Conservation (phyloP, 225 moss, liverwort and hornwort species). For the Pseudoscleropodium purum region DNA sequence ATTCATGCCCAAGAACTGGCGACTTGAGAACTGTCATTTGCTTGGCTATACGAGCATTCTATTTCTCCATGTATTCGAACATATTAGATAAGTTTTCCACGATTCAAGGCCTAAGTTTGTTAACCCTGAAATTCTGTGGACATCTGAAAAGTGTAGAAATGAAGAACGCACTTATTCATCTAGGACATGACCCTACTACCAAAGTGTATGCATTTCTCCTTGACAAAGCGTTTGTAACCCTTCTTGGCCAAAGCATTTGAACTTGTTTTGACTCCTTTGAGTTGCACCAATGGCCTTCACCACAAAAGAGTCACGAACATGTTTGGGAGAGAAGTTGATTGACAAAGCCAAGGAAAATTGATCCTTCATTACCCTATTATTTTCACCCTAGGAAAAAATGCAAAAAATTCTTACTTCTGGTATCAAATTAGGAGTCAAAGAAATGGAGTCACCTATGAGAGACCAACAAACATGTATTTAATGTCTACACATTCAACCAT, state of each 20-base stretch:
- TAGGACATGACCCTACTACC: too few species aligned
- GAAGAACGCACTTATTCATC: too few species aligned
- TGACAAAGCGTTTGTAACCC: neutral
- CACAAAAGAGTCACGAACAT: neutral
- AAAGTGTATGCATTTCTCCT: neutral
- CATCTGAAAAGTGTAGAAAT: too few species aligned
- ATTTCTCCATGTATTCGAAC: neutral
- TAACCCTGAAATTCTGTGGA: too few species aligned
- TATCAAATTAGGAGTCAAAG: neutral
- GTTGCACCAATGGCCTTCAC: neutral
- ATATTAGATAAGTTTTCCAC: neutral
- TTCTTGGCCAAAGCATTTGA: neutral
- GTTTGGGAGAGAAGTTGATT: neutral
- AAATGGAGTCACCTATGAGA: rapidly evolving
- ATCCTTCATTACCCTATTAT: neutral
- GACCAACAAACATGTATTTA: neutral
- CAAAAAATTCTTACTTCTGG: too few species aligned
- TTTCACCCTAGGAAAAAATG: neutral
- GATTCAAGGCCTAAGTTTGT: neutral
- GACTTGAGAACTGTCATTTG: neutral
- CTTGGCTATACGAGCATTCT: neutral
- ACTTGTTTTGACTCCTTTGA: neutral
- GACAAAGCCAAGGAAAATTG: neutral
- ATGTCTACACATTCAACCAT: too few species aligned
- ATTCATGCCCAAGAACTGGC: neutral